Evolutionary conservation across 805 yeast species (phyloP), one percentile per base, ranked within the genome.

Genomic region (Alloascoidea hylecoeti): DNA sequence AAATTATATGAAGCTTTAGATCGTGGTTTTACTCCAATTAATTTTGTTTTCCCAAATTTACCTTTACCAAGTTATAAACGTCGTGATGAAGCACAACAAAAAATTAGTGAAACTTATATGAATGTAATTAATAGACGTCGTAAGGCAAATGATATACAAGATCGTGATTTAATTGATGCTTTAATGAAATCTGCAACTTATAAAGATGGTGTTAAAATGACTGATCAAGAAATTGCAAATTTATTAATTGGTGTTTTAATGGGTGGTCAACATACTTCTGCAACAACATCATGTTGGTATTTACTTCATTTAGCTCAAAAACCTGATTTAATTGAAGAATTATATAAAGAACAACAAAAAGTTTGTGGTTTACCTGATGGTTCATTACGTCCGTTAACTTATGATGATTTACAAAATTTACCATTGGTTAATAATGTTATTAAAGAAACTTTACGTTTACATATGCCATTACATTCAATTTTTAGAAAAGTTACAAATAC

Each of bases 251-350:
- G 92, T 61, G 77, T 82, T 39, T 63, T 82, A 46, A 82, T 82
- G 94, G 94, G 94, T 52, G 94, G 94, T 41, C 94, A 82, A 60
- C 94, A 82, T 55, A 82, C 94, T 17, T 77, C 86, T 45, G 84
- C 89, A 38, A 68, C 92, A 32, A 82, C 94, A 16, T 79, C 89
- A 33, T 75, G 92, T 18, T 82, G 94, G 94, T 74, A 72, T 55
- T 61, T 82, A 48, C 64, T 82, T 46, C 92, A 82, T 53, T 65
- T 82, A 45, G 89, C 82, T 49, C 86, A 74, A 49, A 64, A 70
- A 48, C 86, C 83, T 37, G 75, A 77, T 16, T 60, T 82, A 40
- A 92, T 82, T 63, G 76, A 81, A 40, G 81, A 77, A 50, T 50
- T 82, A 40, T 78, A 67, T 53, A 53, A 67, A 37, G 92, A 82